Evolutionary conservation across 2,329 filamentous ascomycete genomes (phyloP), one percentile per base, ranked within the genome.

Genomic region (Aspergillus ruber): DNA sequence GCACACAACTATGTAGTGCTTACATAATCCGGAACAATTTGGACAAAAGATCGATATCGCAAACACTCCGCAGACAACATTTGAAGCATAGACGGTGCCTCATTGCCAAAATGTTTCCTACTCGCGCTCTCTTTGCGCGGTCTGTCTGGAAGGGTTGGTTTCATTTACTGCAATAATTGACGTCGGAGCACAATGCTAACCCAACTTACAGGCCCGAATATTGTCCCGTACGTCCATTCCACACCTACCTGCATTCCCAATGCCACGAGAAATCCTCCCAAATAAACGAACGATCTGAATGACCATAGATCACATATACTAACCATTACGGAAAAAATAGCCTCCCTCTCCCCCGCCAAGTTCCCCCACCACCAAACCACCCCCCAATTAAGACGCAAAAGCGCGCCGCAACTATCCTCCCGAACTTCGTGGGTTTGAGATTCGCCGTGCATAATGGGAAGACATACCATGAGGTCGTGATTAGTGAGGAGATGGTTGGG

Each of bases 401-500:
- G 33, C 87, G 90, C 55, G 81, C 85, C 48, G 90, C 90, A 27
- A 95, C 90, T 5, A 93, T 96, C 60, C 78, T 95, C 48, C 90
- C 90, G 53, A 94, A 87, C 70, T 95, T 95, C 66, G 88, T 96
- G 46, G 90, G 90, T 12, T 74, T 95, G 60, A 84, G 83, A 66
- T 96, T 96, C 69, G 85, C 90, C 70, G 81, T 96, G 50, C 86
- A 96, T 74, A 95, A 95, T 67, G 90, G 90, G 62, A 95, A 93
- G 74, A 80, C 79, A 27, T 95, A 95, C 70, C 74, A 85, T 59
- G 87, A 93, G 57, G 78, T 95, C 46, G 79, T 77, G 56, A 86
- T 96, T 54, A 95, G 90, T 13, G 90, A 95, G 67, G 88, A 95
- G 63, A 96, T 96, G 90, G 90, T 96, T 43, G 90, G 90, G 46